Base-by-base conservation (phyloP, 768 basidiomycete genomes). In the Termitomyces sp. region DNA sequence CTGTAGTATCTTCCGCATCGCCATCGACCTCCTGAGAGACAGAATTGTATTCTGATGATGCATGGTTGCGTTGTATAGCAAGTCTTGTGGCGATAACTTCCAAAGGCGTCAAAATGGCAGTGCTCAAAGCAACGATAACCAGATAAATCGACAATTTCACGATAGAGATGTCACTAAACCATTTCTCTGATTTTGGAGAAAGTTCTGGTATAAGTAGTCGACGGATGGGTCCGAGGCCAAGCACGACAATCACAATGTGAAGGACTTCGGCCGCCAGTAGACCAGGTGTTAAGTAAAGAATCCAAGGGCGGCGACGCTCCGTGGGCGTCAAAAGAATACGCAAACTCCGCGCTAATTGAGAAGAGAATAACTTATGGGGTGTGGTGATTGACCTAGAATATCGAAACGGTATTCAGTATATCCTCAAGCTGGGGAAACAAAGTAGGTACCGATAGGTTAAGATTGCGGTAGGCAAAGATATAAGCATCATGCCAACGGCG, bases 31-130 rank as follows among this genome's bases (percentile, higher is more conserved):
- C 89, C 65, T 90, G 88, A 4, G 83, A 73, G 31, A 89, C 82
- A 1, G 88, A 85, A 61, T 90, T 88, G 65, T 82, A 89, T 55
- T 87, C 88, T 5, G 84, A 73, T 16, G 86, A 84, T 7, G 86
- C 83, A 61, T 92, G 90, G 61, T 93, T 94, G 53, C 92, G 82
- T 65, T 94, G 92, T 56, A 94, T 88, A 20, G 90, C 87, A 5
- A 94, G 79, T 49, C 90, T 77, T 14, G 87, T 88, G 14, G 84
- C 71, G 49, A 93, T 87, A 29, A 94, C 90, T 66, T 94, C 92
- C 27, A 94, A 72, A 5, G 92, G 92, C 29, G 88, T 78, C 13
- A 92, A 77, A 55, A 90, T 65, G 14, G 66, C 63, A 2, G 85
- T 84, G 70, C 84, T 83, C 47, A 85, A 61, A 36, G 79, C 65